Evolutionary conservation across 495 filamentous ascomycete species (phyloP).

Genomic region (Trichoderma parareesei): DNA sequence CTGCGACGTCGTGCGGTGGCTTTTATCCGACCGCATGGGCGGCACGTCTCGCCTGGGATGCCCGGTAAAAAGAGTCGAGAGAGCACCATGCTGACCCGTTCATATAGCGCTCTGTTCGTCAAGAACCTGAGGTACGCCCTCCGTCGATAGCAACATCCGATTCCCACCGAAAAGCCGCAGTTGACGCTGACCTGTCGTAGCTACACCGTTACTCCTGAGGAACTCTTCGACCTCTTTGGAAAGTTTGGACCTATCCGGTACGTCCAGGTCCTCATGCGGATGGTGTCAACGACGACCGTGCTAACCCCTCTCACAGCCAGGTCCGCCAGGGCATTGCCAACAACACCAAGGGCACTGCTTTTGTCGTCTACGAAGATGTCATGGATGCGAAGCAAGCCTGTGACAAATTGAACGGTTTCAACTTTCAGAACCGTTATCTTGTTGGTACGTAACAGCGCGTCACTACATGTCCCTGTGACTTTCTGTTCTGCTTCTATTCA

Average conservation of each 20-base stretch:
- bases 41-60: not conserved
- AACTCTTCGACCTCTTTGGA: slow-evolving; percentile 90
- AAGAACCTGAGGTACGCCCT: slow-evolving; percentile 86
- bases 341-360: slow-evolving; percentile 96
- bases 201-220: slow-evolving; percentile 92
- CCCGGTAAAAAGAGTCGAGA: slow-evolving; percentile 12
- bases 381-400: slow-evolving; percentile 98
- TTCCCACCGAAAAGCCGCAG: slow-evolving; percentile 3
- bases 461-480: not conserved
- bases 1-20: slow-evolving; percentile 1
- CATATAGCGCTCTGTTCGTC: slow-evolving; percentile 83
- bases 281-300: not conserved
- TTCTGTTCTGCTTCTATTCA: no score
- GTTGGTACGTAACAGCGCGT: slow-evolving; percentile 63
- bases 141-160: no score
- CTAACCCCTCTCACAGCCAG: slow-evolving; percentile 58
- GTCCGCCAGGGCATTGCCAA: slow-evolving; percentile 96
- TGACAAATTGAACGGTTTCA: slow-evolving; percentile 99
- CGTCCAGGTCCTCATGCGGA: slow-evolving; percentile 19
- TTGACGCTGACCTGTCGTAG: slow-evolving; percentile 35
- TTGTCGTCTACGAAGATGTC: slow-evolving; percentile 98
- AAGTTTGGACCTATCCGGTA: slow-evolving; percentile 94
- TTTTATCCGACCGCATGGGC: not conserved
- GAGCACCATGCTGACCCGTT: slow-evolving; percentile 22
- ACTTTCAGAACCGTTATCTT: slow-evolving; percentile 98